These are phyloP conservation scores for Auricularia heimuer DNA, from an alignment of 768 basidiomycete species.

Conservation along the genomic window DNA sequence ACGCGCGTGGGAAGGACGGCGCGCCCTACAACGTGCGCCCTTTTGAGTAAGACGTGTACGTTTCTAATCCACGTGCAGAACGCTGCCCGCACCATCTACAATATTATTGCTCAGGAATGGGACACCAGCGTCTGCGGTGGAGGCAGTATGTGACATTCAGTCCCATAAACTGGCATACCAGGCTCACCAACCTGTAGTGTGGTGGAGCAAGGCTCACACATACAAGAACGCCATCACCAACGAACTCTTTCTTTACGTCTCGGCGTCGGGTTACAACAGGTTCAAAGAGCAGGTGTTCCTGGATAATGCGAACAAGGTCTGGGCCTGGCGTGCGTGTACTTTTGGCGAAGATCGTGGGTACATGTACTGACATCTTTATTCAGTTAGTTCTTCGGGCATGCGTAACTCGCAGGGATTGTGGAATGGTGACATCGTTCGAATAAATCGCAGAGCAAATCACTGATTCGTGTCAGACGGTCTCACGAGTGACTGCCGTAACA, in stretches of 20 bases:
- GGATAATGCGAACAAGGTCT: slow-evolving; percentile 38
- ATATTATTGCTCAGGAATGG: slow-evolving; percentile 43
- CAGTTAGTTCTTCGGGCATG: slow-evolving; percentile 37
- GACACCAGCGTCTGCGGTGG: slow-evolving; percentile 38
- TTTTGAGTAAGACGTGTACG: slow-evolving; percentile 5
- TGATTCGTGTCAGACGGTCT: not conserved
- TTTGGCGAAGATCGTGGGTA: not conserved
- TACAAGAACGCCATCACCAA: slow-evolving; percentile 60
- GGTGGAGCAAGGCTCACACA: slow-evolving; percentile 45
- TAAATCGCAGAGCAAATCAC: not conserved
- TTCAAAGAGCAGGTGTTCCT: slow-evolving; percentile 31
- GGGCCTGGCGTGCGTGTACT: slow-evolving; percentile 20
- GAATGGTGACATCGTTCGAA: slow-evolving; percentile 30
- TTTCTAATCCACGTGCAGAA: slow-evolving; percentile 21
- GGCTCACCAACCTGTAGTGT: slow-evolving; percentile 25
- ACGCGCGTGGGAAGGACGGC: slow-evolving; percentile 24
- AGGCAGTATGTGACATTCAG: slow-evolving; percentile 27
- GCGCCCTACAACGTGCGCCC: slow-evolving; percentile 16
- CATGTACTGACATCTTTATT: not conserved
- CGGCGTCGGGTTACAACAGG: slow-evolving; percentile 37
- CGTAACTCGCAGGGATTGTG: slow-evolving; percentile 35
- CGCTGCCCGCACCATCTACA: slow-evolving; percentile 38
- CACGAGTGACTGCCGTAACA: slow-evolving; percentile 26
- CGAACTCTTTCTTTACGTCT: slow-evolving; percentile 42
- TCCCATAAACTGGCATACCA: not conserved